These are phyloP conservation scores for Scalesia atractyloides DNA, from an alignment of 129 eudicot species.

Conservation along the genomic window DNA sequence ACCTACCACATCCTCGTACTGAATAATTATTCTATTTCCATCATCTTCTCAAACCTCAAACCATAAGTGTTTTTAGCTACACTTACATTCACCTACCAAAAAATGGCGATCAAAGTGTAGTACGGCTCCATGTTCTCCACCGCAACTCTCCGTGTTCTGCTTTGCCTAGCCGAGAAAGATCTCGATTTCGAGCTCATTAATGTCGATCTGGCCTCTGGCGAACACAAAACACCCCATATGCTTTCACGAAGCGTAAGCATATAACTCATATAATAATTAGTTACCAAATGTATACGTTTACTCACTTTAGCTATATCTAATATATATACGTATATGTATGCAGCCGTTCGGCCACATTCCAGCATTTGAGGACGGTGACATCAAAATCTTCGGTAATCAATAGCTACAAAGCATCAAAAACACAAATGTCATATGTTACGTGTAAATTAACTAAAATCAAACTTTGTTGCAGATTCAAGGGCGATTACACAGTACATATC, in stretches of 20 bases:
- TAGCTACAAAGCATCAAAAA: not conserved
- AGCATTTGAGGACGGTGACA: constrained; percentile 46
- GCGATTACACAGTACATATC: constrained; percentile 56
- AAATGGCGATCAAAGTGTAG: constrained; percentile 56
- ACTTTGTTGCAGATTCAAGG: constrained; percentile 62
- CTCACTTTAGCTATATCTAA: not conserved
- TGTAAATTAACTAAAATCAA: not conserved
- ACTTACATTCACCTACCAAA: not conserved
- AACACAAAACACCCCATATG: constrained; percentile 54
- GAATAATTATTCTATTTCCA: not conserved
- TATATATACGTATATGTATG: not conserved
- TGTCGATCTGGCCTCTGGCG: constrained; percentile 46
- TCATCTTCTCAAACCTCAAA: not conserved
- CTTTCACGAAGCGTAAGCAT: constrained; percentile 58
- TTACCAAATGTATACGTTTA: not conserved
- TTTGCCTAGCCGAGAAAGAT: constrained; percentile 53
- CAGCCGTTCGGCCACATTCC: constrained; percentile 74
- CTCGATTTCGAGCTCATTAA: constrained; percentile 49
- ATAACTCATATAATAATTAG: not conserved
- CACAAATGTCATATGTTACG: not conserved
- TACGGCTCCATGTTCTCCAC: constrained; percentile 49
- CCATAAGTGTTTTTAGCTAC: not conserved
- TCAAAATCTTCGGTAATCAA: constrained; percentile 63
- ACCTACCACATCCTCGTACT: not conserved
- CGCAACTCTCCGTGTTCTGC: constrained; percentile 45